Conservation (phyloP, 352 stramenopile species). For the Saprolegnia parasitica region DNA sequence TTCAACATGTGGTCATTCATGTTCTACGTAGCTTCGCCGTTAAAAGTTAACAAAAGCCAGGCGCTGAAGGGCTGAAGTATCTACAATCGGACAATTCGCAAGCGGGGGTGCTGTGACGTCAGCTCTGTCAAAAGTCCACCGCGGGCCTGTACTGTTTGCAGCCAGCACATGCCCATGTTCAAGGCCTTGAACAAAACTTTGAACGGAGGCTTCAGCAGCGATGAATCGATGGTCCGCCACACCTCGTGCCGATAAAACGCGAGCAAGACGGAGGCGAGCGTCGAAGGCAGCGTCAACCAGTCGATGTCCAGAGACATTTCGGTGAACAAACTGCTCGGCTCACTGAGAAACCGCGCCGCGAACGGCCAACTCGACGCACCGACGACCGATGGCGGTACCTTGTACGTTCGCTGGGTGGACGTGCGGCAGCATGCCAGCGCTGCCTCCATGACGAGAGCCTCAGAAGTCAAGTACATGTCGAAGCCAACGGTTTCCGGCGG, state of each 20-base stretch:
- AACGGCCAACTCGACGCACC: neutral
- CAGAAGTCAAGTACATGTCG: neutral
- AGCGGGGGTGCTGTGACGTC: no score
- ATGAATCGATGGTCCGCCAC: neutral
- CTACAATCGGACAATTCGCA: no score
- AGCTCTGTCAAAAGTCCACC: no score
- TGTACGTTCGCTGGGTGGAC: neutral
- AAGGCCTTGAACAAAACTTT: neutral
- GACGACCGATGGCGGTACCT: neutral
- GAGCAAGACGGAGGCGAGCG: neutral
- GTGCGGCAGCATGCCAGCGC: neutral
- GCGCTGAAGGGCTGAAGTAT: no score
- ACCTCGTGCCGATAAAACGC: neutral
- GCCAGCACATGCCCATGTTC: neutral
- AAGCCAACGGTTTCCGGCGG: neutral
- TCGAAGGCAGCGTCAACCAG: neutral
- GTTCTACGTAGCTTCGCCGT: no score
- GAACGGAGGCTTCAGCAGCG: neutral
- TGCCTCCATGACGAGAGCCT: neutral
- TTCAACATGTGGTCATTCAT: no score
- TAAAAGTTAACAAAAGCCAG: no score
- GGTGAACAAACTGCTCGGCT: neutral
- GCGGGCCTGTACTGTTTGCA: no score
- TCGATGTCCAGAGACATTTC: neutral
- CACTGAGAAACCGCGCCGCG: neutral